A percentile compares a stretch with the other conserved stretches of the same genome.
Conservation (phyloP, 257 asterid species). For the Solanum chmielewskii region DNA sequence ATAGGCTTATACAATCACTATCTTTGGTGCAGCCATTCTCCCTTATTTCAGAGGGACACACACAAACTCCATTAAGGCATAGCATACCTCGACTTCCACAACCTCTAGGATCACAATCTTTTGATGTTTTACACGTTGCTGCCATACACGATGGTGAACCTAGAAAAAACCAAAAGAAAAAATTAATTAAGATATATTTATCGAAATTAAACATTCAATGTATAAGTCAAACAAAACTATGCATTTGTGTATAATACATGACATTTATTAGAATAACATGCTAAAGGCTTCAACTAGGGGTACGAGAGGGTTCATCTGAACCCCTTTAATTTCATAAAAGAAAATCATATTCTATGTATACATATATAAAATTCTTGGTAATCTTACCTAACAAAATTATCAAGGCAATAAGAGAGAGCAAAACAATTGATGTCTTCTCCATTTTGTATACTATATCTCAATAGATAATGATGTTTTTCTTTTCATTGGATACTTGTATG, state of each 20-base stretch:
- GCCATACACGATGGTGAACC: background rate
- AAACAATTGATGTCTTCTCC: background rate
- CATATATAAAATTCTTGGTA: too few species aligned
- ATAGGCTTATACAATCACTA: background rate
- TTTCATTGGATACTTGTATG: background rate
- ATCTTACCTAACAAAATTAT: background rate
- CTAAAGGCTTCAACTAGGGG: background rate
- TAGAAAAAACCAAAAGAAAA: background rate
- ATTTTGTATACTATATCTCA: background rate
- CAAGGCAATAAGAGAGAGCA: background rate
- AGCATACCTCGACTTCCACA: background rate
- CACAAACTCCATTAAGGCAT: background rate
- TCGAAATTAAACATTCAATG: background rate
- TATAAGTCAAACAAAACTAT: background rate
- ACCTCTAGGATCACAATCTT: background rate
- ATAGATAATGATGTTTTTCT: background rate
- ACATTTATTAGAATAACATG: background rate
- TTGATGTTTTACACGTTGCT: background rate
- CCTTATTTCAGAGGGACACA: background rate
- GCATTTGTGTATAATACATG: background rate
- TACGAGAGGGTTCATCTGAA: background rate
- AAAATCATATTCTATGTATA: too few species aligned
- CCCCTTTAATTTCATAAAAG: background rate
- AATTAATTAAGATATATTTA: background rate
- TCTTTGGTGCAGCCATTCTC: background rate